These are phyloP conservation scores for Penicillium occitanis DNA, from an alignment of 2,329 filamentous ascomycete species.

Conservation along the genomic window DNA sequence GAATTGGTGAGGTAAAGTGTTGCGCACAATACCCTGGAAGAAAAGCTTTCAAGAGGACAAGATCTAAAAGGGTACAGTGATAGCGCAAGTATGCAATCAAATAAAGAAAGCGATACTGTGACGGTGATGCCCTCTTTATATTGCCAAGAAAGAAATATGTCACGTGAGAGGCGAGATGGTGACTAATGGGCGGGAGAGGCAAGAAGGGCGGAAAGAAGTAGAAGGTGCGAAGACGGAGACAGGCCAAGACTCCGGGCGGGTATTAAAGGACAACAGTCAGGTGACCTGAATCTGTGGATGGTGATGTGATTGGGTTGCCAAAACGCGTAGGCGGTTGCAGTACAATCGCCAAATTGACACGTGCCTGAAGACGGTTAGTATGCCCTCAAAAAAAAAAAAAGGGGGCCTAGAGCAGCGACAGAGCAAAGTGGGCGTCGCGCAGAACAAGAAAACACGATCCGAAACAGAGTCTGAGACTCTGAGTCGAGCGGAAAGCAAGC, in stretches of 20 bases:
- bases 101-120: slow-evolving; percentile 39
- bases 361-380: slow-evolving; percentile 13
- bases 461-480: slow-evolving; percentile 3
- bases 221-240: background rate
- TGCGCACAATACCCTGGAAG: background rate
- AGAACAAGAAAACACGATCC: slow-evolving; percentile 5
- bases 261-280: slow-evolving; percentile 25
- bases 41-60: background rate
- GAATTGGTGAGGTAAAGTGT: background rate
- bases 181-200: slow-evolving; percentile 26
- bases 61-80: background rate
- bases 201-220: slow-evolving; percentile 21
- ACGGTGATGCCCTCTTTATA: slow-evolving; percentile 39
- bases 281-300: slow-evolving; percentile 21
- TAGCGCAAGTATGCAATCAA: background rate
- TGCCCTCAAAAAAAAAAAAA: background rate
- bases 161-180: slow-evolving; percentile 39
- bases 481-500: slow-evolving; percentile 15
- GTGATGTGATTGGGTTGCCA: background rate
- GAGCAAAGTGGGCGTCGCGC: background rate
- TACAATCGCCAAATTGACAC: slow-evolving; percentile 9
- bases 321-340: background rate
- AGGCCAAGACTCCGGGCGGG: slow-evolving; percentile 16
- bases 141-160: slow-evolving; percentile 40
- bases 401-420: slow-evolving; percentile 1